Evolutionary conservation across 164 flowering plant genomes (phyloP).

Genomic region (Akebia trifoliata): DNA sequence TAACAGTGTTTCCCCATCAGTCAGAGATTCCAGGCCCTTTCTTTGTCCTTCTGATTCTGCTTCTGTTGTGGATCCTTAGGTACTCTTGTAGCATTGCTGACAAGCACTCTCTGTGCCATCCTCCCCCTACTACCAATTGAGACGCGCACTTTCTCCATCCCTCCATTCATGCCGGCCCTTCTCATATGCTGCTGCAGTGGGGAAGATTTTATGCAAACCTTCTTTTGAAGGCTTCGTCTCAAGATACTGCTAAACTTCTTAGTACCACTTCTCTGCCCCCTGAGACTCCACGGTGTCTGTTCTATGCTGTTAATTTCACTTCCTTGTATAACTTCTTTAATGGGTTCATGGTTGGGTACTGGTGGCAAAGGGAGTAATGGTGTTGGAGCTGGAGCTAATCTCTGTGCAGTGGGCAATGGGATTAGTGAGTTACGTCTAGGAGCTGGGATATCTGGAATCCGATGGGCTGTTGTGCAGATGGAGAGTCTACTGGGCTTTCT

Average conservation of each 20-base stretch:
- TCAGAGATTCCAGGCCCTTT: constrained; percentile 68
- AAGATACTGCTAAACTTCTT: constrained; percentile 49
- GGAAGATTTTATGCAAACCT: constrained; percentile 39
- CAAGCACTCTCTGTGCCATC: constrained; percentile 49
- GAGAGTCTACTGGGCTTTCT: constrained; percentile 66
- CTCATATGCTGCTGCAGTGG: constrained; percentile 49
- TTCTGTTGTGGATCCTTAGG: constrained; percentile 38
- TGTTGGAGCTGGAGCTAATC: constrained; percentile 20
- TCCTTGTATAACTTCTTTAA: constrained; percentile 27
- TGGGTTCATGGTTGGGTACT: constrained; percentile 14
- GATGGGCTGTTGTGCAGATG: constrained; percentile 40
- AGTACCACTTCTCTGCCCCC: constrained; percentile 30
- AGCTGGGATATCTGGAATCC: constrained; percentile 31
- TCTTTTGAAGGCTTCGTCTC: constrained; percentile 76
- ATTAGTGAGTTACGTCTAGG: constrained; percentile 73
- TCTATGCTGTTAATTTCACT: constrained; percentile 31
- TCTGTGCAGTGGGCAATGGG: constrained; percentile 45
- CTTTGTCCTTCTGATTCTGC: constrained; percentile 52
- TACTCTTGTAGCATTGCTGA: constrained; percentile 36
- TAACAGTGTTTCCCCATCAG: constrained; percentile 17
- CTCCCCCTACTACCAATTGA: constrained; percentile 72
- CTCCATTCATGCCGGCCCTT: constrained; percentile 50
- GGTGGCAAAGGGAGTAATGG: constrained; percentile 28
- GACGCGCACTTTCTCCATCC: constrained; percentile 64
- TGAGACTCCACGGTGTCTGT: constrained; percentile 39